Conservation (phyloP, 345 rosid genomes). For the Hevea brasiliensis region DNA sequence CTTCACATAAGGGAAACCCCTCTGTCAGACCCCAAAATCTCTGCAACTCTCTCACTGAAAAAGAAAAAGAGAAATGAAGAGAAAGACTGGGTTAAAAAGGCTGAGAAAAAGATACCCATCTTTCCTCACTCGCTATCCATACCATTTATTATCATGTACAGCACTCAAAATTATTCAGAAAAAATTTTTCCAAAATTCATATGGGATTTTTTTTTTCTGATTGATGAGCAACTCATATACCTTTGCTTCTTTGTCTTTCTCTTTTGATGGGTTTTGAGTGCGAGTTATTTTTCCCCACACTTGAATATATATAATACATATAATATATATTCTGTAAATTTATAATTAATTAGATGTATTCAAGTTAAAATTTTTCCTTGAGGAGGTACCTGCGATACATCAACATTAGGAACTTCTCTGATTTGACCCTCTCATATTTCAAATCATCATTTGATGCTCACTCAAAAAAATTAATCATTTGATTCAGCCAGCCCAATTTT, state of each 20-base stretch:
- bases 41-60: constrained; percentile 57
- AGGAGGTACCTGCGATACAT: constrained; percentile 46
- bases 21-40: constrained; percentile 64
- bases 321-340: too few species aligned
- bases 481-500: too few species aligned
- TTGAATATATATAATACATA: too few species aligned
- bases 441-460: constrained; percentile 49
- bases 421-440: constrained; percentile 44
- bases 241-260: too few species aligned
- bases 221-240: too few species aligned
- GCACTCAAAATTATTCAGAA: neutral
- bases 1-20: constrained; percentile 18
- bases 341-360: neutral
- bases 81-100: constrained; percentile 38
- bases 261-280: too few species aligned
- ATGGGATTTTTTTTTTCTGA: too few species aligned
- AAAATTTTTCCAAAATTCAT: too few species aligned
- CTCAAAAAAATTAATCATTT: too few species aligned
- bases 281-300: too few species aligned
- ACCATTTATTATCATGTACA: constrained; percentile 2
- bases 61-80: constrained; percentile 25
- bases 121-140: constrained; percentile 48
- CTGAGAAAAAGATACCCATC: constrained; percentile 50
- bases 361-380: too few species aligned
- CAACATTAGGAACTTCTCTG: constrained; percentile 36